Evolutionary conservation across 352 stramenopile species (phyloP), one percentile per base, ranked within the genome.

Genomic region (Aphanomyces euteiches): DNA sequence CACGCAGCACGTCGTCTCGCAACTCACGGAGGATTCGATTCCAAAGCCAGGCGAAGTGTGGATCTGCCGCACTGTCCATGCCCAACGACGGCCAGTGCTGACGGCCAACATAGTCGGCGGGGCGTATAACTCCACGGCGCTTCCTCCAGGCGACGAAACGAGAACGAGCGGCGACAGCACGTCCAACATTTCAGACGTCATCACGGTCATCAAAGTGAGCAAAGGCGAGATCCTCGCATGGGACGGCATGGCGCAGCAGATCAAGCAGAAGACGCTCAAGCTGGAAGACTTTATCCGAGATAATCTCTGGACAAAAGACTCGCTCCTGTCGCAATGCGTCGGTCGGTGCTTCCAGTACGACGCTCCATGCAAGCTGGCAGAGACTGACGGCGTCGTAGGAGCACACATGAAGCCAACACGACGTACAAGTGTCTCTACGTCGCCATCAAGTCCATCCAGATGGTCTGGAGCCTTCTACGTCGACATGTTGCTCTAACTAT

Each of bases 231-330:
- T 92, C 58, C 85, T 76, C 38, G 90, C 78, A 64, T 89, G 82
- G 78, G 81, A 90, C 50, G 82, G 80, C 60, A 76, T 80, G 47
- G 66, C 76, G 69, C 59, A 81, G 73, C 75, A 85, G 73, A 73
- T 78, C 45, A 43, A 79, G 50, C 73, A 84, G 36, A 90, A 88
- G 53, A 74, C 81, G 8, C 72, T 92, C 28, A 80, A 85, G 66
- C 81, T 92, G 75, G 90, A 77, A 60, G 83, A 92, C 6, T 92
- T 92, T 69, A 82, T 90, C 66, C 81, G 80, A 19, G 89, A 90
- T 63, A 77, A 79, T 47, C 79, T 78, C 34, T 92, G 85, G 83
- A 72, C 75, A 39, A 92, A 89, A 69, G 83, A 92, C 36, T 60
- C 72, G n/a, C 72, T 90, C 45, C 74, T 92, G 4, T 85, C 85